A percentile compares a stretch with the other conserved stretches of the same genome.
These are phyloP conservation scores for Spongispora temasekensis DNA, from an alignment of 1,284 basidiomycete genomes.

Conservation along the genomic window DNA sequence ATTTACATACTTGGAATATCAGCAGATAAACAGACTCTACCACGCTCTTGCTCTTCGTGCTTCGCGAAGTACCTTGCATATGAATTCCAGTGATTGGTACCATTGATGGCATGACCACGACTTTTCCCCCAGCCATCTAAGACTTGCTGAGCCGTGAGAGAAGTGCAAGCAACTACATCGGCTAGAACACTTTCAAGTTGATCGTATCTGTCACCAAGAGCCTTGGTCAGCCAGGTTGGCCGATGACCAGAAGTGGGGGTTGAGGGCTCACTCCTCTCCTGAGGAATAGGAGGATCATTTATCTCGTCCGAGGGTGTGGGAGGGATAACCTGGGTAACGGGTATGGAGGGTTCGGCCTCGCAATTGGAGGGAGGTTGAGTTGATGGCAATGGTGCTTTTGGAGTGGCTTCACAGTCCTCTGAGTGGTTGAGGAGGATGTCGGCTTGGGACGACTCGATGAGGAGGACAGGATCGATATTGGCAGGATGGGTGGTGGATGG, in stretches of 20 bases:
- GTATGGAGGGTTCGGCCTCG: too few species aligned
- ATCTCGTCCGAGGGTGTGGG: too few species aligned
- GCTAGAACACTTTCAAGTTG: neutral
- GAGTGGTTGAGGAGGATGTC: too few species aligned
- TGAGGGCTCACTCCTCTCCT: too few species aligned
- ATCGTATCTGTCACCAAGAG: neutral
- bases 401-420: too few species aligned
- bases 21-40: neutral
- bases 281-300: too few species aligned
- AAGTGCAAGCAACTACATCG: neutral
- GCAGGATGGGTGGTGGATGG: too few species aligned
- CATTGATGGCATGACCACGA: neutral
- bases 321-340: too few species aligned
- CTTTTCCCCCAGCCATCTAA: conserved; percentile 3
- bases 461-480: too few species aligned
- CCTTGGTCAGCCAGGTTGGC: neutral
- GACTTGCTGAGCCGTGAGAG: neutral
- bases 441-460: too few species aligned
- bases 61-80: neutral
- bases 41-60: conserved; percentile 1
- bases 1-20: neutral
- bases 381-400: too few species aligned
- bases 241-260: neutral
- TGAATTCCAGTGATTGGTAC: conserved; percentile 2
- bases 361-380: too few species aligned